phyloP scores from a whole-genome alignment of 441 rosid genomes.

The Erysimum cheiri region DNA sequence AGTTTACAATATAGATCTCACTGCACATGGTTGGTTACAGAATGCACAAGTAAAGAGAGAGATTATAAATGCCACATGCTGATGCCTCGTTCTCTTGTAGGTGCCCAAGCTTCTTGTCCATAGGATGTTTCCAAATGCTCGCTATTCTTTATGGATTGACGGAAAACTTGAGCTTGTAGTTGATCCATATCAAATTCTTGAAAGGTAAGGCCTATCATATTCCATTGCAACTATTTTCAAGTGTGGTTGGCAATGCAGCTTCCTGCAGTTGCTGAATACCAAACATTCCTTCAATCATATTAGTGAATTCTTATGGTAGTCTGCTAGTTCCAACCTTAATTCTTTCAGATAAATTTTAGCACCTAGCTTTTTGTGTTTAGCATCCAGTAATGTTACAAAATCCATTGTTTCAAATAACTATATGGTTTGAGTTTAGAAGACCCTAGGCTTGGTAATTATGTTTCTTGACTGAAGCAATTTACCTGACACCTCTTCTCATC shows the following conservation, averaged over 20 bases:
- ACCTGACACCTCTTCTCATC: slow-evolving; percentile 36
- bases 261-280: not conserved
- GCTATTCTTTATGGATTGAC: slow-evolving; percentile 84
- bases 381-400: not conserved
- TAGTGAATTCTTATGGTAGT: slow-evolving; percentile 5
- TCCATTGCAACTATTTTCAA: slow-evolving; percentile 16
- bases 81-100: slow-evolving; percentile 51
- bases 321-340: slow-evolving; percentile 2
- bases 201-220: slow-evolving; percentile 55
- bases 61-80: not conserved
- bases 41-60: slow-evolving; percentile 4
- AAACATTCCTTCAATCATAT: not conserved
- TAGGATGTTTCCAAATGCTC: slow-evolving; percentile 82
- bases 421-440: not conserved
- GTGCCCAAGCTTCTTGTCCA: slow-evolving; percentile 84
- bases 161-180: slow-evolving; percentile 88
- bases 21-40: slow-evolving; percentile 5
- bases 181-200: slow-evolving; percentile 89
- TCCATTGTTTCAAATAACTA: not conserved
- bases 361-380: not conserved
- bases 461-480: slow-evolving; percentile 3
- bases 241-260: not conserved
- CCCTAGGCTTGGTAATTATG: slow-evolving; percentile 20
- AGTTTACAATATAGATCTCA: slow-evolving; percentile 8
- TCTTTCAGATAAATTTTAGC: not conserved